Percentiles rank a stretch among this genome's conserved stretches.
Evolutionary conservation across 805 yeast species (phyloP).

Genomic region (Sugiyamaella americana): DNA sequence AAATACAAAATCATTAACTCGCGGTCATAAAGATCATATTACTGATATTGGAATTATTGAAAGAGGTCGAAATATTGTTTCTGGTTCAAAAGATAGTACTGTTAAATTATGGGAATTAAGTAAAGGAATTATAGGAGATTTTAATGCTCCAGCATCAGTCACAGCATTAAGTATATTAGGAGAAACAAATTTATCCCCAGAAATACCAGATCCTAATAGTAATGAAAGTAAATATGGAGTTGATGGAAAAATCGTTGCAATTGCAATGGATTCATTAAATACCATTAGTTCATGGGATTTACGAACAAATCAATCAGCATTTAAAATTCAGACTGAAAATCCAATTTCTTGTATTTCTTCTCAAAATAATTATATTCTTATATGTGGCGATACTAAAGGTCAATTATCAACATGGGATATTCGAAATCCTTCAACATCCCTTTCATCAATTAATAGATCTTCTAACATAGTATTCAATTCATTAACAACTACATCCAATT

Average conservation of each 20-base stretch:
- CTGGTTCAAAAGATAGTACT: conserved; percentile 48
- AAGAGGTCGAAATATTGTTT: conserved; percentile 59
- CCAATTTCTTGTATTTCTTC: background rate
- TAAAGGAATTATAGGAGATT: conserved; percentile 41
- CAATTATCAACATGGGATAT: conserved; percentile 9
- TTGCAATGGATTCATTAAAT: conserved; percentile 35
- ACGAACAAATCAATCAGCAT: background rate
- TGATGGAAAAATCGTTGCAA: conserved; percentile 32
- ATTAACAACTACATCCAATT: background rate
- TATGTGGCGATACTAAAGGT: background rate
- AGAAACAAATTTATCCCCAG: background rate
- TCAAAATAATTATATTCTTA: background rate
- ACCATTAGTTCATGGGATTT: background rate
- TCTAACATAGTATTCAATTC: background rate
- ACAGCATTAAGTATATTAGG: background rate
- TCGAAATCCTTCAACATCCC: background rate
- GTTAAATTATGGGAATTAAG: conserved; percentile 64
- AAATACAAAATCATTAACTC: conserved; percentile 44
- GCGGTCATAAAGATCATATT: conserved; percentile 46
- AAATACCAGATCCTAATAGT: background rate
- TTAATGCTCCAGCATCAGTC: conserved; percentile 33
- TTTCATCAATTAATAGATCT: background rate
- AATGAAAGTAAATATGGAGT: conserved; percentile 41
- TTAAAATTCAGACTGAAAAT: too few species aligned
- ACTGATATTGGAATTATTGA: conserved; percentile 50